Evolutionary conservation across 345 rosid genomes (phyloP).

Genomic region (Garcia nutans): DNA sequence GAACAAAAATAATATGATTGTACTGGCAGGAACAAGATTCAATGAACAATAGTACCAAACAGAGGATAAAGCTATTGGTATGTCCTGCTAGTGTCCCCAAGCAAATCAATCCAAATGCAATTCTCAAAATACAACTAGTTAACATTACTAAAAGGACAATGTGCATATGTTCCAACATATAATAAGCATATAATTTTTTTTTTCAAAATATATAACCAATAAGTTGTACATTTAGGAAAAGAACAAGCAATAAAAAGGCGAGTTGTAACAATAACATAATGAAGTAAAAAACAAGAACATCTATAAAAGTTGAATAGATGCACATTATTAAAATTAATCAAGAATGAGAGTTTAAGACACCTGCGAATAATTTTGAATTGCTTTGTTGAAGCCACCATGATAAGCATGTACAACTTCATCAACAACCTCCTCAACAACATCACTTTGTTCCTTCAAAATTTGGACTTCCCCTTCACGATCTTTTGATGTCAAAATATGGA

Average conservation of each 20-base stretch:
- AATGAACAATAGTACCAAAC: neutral
- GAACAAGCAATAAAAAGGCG: neutral
- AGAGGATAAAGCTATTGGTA: neutral
- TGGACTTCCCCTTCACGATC: conserved; percentile 85
- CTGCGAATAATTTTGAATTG: conserved; percentile 99
- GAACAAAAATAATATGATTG: neutral
- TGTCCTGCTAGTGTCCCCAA: neutral
- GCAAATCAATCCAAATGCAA: neutral
- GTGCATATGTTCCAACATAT: neutral
- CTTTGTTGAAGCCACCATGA: conserved; percentile 96
- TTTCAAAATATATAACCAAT: neutral
- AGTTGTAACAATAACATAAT: neutral
- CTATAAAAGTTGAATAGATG: conserved; percentile 6
- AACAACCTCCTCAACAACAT: conserved; percentile 96
- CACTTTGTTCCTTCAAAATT: conserved; percentile 80
- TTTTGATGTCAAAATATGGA: conserved; percentile 87
- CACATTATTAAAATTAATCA: conserved; percentile 11
- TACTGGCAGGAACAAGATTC: neutral
- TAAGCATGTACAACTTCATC: conserved; percentile 98
- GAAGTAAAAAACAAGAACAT: conserved; percentile 7
- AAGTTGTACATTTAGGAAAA: neutral
- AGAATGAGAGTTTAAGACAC: conserved; percentile 34
- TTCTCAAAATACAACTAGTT: neutral
- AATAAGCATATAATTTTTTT: neutral
- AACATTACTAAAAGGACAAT: no score